phyloP scores from a whole-genome alignment of 306 rosid species.

The Prinsepia uniflora region DNA sequence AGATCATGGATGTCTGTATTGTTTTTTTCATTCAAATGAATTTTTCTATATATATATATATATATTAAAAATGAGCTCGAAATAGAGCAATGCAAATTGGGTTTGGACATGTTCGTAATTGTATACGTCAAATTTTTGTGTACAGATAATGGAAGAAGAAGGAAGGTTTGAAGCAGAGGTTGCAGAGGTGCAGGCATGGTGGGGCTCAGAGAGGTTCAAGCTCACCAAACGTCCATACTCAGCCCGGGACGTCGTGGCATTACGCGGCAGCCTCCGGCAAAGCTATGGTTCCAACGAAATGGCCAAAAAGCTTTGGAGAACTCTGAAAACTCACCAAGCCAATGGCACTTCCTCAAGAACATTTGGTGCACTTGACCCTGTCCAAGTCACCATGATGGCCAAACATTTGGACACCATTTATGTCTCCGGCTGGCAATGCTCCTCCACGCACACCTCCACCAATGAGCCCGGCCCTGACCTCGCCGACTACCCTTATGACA shows the following conservation, averaged over 20 bases:
- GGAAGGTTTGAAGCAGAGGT: conserved; percentile 83
- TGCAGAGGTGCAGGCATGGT: conserved; percentile 89
- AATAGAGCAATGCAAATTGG: not conserved
- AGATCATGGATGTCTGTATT: too few species aligned
- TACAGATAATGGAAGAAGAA: conserved; percentile 87
- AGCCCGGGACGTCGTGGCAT: conserved; percentile 72
- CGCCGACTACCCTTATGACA: conserved; percentile 95
- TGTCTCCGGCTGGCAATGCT: conserved; percentile 98
- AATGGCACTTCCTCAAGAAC: conserved; percentile 87
- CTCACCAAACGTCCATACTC: conserved; percentile 70
- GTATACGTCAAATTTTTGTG: not conserved
- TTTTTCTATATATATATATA: too few species aligned
- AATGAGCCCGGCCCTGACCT: conserved; percentile 98
- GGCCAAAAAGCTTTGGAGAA: conserved; percentile 84
- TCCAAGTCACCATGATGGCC: conserved; percentile 95
- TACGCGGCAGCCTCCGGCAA: conserved; percentile 75
- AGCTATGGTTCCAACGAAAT: conserved; percentile 72
- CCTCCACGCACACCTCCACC: conserved; percentile 82
- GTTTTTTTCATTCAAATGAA: not conserved
- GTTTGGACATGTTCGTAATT: not conserved
- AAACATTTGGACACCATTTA: conserved; percentile 81
- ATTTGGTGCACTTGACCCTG: conserved; percentile 95
- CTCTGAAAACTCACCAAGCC: conserved; percentile 83
- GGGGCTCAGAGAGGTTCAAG: conserved; percentile 81
- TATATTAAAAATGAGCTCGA: not conserved